Conservation (phyloP, 371 early-diverging fungal species). For the Sporodiniella umbellata region DNA sequence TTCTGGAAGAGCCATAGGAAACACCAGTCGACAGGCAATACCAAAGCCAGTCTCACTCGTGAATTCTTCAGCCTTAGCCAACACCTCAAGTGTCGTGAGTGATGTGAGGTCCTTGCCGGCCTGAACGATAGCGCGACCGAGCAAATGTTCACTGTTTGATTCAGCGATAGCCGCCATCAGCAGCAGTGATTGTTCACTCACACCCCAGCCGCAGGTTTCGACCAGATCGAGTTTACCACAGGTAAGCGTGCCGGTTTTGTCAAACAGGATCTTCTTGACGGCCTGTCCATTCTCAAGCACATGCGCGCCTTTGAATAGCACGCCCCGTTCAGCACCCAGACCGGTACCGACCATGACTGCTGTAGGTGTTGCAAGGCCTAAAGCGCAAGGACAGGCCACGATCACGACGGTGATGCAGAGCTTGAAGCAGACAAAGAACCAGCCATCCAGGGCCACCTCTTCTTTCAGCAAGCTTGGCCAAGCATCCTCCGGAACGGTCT, state of each 20-base stretch:
- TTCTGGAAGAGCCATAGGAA: conserved; percentile 2
- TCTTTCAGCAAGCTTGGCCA: conserved; percentile 53
- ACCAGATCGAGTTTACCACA: conserved; percentile 78
- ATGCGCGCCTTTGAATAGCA: conserved; percentile 81
- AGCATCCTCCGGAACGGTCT: conserved; percentile 29
- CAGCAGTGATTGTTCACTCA: conserved; percentile 2
- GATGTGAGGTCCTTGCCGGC: conserved; percentile 48
- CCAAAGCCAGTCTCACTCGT: conserved; percentile 75
- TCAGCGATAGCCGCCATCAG: conserved; percentile 70
- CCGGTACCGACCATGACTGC: conserved; percentile 98
- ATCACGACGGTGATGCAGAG: conserved; percentile 91
- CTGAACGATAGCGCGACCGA: conserved; percentile 73
- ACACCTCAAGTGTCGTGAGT: conserved; percentile 26
- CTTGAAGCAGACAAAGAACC: conserved; percentile 77
- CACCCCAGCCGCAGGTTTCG: conserved; percentile 15
- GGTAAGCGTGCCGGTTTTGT: conserved; percentile 96
- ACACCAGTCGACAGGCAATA: conserved; percentile 53
- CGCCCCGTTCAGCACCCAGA: conserved; percentile 86
- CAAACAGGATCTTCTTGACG: conserved; percentile 84
- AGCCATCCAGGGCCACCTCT: conserved; percentile 55
- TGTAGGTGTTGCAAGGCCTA: conserved; percentile 93
- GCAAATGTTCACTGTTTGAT: conserved; percentile 80
- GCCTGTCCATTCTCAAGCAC: conserved; percentile 77
- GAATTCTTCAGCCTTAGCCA: conserved; percentile 51
- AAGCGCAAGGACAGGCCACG: conserved; percentile 96